A percentile compares a stretch with the other conserved stretches of the same genome.
Conservation (phyloP, 225 moss, liverwort and hornwort genomes). For the Lunularia cruciata region DNA sequence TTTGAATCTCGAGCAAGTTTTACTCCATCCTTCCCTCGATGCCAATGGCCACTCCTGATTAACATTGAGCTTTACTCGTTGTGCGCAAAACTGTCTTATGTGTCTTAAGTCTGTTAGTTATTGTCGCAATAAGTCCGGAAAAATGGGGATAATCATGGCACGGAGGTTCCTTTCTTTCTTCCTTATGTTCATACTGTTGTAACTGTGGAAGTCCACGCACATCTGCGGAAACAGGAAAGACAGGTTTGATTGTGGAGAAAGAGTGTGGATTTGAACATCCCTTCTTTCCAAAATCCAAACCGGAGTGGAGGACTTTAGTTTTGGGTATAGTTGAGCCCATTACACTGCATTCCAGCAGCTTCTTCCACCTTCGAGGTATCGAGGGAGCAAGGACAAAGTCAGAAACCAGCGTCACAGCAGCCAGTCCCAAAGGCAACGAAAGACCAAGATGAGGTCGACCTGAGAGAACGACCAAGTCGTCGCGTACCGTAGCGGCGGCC, state of each 20-base stretch:
- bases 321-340: background rate
- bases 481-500: background rate
- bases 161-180: too few relatives aligned
- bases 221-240: background rate
- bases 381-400: slow-evolving; percentile 8
- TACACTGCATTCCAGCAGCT: background rate
- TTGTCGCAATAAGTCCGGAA: too few relatives aligned
- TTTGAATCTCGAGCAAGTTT: background rate
- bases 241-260: background rate
- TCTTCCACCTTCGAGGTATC: slow-evolving; percentile 3
- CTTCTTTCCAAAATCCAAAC: background rate
- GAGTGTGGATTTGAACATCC: background rate
- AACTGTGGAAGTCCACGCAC: background rate
- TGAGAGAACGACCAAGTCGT: background rate
- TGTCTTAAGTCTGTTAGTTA: too few relatives aligned
- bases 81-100: too few relatives aligned
- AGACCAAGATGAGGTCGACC: background rate
- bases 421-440: background rate
- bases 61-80: too few relatives aligned
- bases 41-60: too few relatives aligned
- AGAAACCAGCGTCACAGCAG: background rate
- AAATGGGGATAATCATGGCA: too few relatives aligned
- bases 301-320: background rate
- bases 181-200: too few relatives aligned
- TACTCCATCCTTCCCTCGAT: too few relatives aligned